Evolutionary conservation across 2,329 filamentous ascomycete genomes (phyloP), one percentile per base, ranked within the genome.

Genomic region (Fusarium odoratissimum): DNA sequence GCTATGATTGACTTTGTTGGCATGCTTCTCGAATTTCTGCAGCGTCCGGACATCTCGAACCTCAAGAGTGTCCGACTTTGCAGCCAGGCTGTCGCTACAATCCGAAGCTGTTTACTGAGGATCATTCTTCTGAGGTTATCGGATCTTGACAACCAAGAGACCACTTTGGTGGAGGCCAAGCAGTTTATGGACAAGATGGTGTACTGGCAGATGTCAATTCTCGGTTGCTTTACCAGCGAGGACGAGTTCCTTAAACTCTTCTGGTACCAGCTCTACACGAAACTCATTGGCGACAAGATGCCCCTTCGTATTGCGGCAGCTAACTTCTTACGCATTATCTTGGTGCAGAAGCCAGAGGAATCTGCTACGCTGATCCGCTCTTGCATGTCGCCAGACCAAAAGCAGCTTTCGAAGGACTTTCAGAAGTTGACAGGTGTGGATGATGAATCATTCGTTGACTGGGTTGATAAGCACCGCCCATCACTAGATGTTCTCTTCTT

Each of bases 161-260:
- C 85, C 4, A 83, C 87, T 6, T 89, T 92, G 64, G 80, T 83
- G 11, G 91, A 94, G 52, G 90, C 91, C 1, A 87, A 92, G 31
- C 84, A 88, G 1, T 94, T 97, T 64, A 89, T 99, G 81, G 89
- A 93, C 67, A 95, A 95, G 79, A 90, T 99, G 76, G 90, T 94
- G 0, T 98, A 98, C 81, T 99, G 96, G 96, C 96, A 98, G 80
- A 95, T 94, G 25, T 93, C 97, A 23, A 90, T 99, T 21, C 85
- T 99, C 21, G 91, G 91, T 5, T 90, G 92, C 8, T 90, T 96
- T 21, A 92, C 93, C 6, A 86, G 89, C 11, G 94, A 97, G 48
- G 90, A 93, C n/a, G 91, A 94, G 14, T 93, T 93, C 77, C 88
- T 98, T 77, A 92, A 92, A 71, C 87, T 98, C 38, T 89, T 98